Conservation (phyloP, 768 basidiomycete genomes). For the Xanthoconium stramineum region DNA sequence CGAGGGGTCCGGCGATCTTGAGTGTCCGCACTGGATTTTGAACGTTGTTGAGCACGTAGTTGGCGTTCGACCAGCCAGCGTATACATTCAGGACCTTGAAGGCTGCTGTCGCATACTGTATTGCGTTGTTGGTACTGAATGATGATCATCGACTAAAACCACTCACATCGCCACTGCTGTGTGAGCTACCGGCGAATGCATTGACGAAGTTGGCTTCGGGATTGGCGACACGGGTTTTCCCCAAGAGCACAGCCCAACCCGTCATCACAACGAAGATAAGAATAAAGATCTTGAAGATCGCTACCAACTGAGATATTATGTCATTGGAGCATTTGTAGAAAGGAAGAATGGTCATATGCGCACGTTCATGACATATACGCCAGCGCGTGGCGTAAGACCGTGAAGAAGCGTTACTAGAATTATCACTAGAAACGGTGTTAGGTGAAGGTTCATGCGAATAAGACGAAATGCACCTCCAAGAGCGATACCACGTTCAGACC, state of each 20-base stretch:
- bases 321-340: slow-evolving; percentile 9
- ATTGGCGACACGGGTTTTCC: slow-evolving; percentile 52
- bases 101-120: slow-evolving; percentile 57
- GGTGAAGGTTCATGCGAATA: neutral
- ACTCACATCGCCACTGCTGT: slow-evolving; percentile 47
- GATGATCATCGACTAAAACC: neutral
- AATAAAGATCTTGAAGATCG: slow-evolving; percentile 53
- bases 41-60: slow-evolving; percentile 58
- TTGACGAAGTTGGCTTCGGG: slow-evolving; percentile 57
- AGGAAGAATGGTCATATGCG: slow-evolving; percentile 1
- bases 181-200: slow-evolving; percentile 54
- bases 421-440: slow-evolving; percentile 37
- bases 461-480: slow-evolving; percentile 42
- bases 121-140: neutral
- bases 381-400: slow-evolving; percentile 46
- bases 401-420: slow-evolving; percentile 49
- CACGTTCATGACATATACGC: slow-evolving; percentile 56
- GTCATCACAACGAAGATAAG: slow-evolving; percentile 54
- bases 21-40: slow-evolving; percentile 58
- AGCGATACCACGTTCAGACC: slow-evolving; percentile 60
- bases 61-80: slow-evolving; percentile 55
- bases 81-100: slow-evolving; percentile 58
- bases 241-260: slow-evolving; percentile 60
- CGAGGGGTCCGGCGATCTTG: slow-evolving; percentile 59
- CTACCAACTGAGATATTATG: slow-evolving; percentile 32